Base-by-base conservation (phyloP, 176 grass and related monocot genomes). In the Oryza meyeriana region DNA sequence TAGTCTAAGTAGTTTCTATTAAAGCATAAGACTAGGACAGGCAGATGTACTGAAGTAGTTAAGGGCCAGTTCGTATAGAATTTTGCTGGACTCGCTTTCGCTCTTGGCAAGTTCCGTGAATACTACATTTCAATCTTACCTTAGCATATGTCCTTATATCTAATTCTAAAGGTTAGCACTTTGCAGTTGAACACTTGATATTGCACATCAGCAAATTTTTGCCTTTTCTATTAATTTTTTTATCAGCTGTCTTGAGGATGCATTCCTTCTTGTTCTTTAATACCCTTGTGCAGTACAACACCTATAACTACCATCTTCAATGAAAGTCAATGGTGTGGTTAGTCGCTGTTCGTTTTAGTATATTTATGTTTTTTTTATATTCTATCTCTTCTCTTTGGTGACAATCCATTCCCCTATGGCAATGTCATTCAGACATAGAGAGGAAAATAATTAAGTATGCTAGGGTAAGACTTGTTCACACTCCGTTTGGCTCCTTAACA, bases 291-390 rank as follows among this genome's bases (percentile, higher is more conserved):
- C 64, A 27, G 12, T 72, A 45, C 38, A 3, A 3, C 64, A 18
- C 30, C 36, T 28, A 76, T 31, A 20, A 30, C 61, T 64, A 2
- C 44, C 65, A 14, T 71, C 48, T 50, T 79, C 52, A 79, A 64
- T 78, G 26, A 10, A 61, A 47, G 74, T 78, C 36, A 62, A 84
- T 69, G 27, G 50, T 26, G 48, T 69, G 48, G 66, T 71, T 71
- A 61, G 38, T 27, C 8, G 4, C 6, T 71, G 74, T 77, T 27
- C 18, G 36, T 78, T 83, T 65, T 50, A 36, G 29, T 74, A 22
- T 17, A 20, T 20, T 13, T 17, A 20, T 20, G 5, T 34, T 41
- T 45, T 72, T 41, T 20, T 44, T 36, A 6, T 36, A 63, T 41
- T 22, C 17, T 20, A n/a, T 47, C 24, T 34, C 12, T 34, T 18